These are phyloP conservation scores for Boechera stricta DNA, from an alignment of 345 rosid species.

Conservation along the genomic window DNA sequence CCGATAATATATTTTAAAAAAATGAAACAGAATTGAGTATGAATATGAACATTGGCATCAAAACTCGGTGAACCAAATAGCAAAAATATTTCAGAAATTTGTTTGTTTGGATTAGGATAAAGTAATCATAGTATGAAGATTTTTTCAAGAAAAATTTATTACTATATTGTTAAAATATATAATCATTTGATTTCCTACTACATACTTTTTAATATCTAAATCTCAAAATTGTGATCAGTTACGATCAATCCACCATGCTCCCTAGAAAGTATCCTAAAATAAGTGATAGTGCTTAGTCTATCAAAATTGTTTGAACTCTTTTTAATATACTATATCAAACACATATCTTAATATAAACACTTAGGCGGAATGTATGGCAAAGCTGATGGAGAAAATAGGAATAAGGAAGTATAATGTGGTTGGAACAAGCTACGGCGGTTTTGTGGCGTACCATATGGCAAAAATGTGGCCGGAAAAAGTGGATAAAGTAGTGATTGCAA, in stretches of 20 bases:
- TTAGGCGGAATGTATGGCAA: slow-evolving; percentile 61
- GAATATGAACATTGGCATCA: neutral
- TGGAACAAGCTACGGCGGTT: slow-evolving; percentile 96
- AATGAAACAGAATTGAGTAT: neutral
- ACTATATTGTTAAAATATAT: neutral
- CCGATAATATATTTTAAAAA: neutral
- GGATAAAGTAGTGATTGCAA: slow-evolving; percentile 82
- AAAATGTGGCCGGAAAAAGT: slow-evolving; percentile 71
- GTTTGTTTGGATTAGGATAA: neutral
- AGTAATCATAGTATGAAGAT: neutral
- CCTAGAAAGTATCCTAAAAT: too few relatives aligned
- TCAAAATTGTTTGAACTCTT: neutral
- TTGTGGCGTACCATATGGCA: slow-evolving; percentile 85
- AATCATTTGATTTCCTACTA: neutral
- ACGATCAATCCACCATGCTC: neutral
- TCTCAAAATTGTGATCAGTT: slow-evolving; percentile 1
- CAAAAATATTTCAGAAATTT: neutral
- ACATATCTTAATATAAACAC: neutral
- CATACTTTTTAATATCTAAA: neutral
- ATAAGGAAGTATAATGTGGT: slow-evolving; percentile 56
- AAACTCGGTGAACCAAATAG: neutral
- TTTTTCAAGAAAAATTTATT: neutral
- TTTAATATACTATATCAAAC: neutral
- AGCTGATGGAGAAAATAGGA: slow-evolving; percentile 57
- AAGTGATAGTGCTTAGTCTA: neutral